phyloP scores from a whole-genome alignment of 805 yeast species.

The Pichia heedii region DNA sequence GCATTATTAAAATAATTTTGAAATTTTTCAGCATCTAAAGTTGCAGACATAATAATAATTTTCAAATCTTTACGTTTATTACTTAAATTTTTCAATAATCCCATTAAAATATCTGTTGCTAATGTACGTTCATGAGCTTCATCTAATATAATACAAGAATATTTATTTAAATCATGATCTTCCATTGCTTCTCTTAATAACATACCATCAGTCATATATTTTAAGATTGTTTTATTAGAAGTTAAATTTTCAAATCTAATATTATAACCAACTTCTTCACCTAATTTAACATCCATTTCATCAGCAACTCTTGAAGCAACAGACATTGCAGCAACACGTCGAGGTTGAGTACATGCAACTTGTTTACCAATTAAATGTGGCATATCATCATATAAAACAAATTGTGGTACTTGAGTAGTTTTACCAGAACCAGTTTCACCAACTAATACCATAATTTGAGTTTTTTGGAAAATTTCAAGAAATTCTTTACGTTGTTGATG shows the following conservation, averaged over 20 bases:
- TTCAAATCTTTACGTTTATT: slow-evolving; percentile 79
- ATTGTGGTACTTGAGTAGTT: slow-evolving; percentile 97
- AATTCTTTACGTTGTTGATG: slow-evolving; percentile 90
- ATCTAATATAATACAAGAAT: slow-evolving; percentile 87
- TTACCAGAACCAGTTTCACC: slow-evolving; percentile 99
- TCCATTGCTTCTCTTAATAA: slow-evolving; percentile 94
- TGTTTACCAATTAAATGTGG: slow-evolving; percentile 77
- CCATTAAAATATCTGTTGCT: slow-evolving; percentile 96
- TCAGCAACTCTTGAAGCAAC: slow-evolving; percentile 97
- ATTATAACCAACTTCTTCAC: slow-evolving; percentile 92
- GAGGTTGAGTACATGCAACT: slow-evolving; percentile 94
- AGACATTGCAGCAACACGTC: slow-evolving; percentile 98
- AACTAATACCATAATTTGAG: slow-evolving; percentile 95
- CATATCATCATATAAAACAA: slow-evolving; percentile 84
- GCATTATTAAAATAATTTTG: slow-evolving; percentile 85
- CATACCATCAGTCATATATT: slow-evolving; percentile 99
- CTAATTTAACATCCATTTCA: slow-evolving; percentile 89
- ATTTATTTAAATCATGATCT: slow-evolving; percentile 71
- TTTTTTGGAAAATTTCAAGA: slow-evolving; percentile 67
- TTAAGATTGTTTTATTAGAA: slow-evolving; percentile 66
- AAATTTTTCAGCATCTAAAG: slow-evolving; percentile 93
- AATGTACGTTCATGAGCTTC: slow-evolving; percentile 98
- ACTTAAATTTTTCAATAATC: slow-evolving; percentile 76
- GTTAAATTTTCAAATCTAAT: slow-evolving; percentile 92
- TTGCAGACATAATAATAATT: slow-evolving; percentile 94